phyloP scores from a whole-genome alignment of 495 filamentous ascomycete species.

The Entonaema liquescens region DNA sequence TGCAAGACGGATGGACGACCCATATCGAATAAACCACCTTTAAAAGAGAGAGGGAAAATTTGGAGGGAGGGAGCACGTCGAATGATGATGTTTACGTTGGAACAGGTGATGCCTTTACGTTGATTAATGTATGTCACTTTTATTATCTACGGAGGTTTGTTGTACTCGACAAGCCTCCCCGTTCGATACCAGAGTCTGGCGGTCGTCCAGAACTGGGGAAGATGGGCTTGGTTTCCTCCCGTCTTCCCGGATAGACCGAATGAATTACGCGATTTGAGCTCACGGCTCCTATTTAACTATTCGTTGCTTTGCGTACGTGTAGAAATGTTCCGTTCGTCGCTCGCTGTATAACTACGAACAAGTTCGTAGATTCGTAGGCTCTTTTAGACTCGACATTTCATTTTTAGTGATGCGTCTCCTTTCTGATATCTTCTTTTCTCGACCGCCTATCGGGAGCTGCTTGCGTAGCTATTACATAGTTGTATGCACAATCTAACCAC shows the following conservation, averaged over 20 bases:
- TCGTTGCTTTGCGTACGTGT: not conserved
- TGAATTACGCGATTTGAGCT: constrained; percentile 15
- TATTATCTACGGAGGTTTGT: not conserved
- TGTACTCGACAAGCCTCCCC: not conserved
- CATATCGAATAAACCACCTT: not conserved
- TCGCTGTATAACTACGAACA: not conserved
- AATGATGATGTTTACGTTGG: not conserved
- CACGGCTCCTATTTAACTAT: not conserved
- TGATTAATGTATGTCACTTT: constrained; percentile 5
- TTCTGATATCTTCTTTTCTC: not conserved
- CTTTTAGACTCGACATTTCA: not conserved
- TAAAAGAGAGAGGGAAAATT: not conserved
- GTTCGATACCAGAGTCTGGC: constrained; percentile 11
- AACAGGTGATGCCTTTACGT: not conserved
- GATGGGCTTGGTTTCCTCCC: not conserved
- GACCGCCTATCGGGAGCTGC: not conserved
- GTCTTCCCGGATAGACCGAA: constrained; percentile 15
- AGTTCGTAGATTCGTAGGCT: not conserved
- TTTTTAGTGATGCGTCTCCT: not conserved
- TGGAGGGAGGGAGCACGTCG: not conserved
- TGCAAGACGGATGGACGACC: constrained; percentile 1
- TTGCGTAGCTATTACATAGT: not conserved
- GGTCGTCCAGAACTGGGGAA: constrained; percentile 1
- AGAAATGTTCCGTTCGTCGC: not conserved
- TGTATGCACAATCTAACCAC: not conserved